Base-by-base conservation (phyloP, 345 rosid genomes). In the Ricinus communis region DNA sequence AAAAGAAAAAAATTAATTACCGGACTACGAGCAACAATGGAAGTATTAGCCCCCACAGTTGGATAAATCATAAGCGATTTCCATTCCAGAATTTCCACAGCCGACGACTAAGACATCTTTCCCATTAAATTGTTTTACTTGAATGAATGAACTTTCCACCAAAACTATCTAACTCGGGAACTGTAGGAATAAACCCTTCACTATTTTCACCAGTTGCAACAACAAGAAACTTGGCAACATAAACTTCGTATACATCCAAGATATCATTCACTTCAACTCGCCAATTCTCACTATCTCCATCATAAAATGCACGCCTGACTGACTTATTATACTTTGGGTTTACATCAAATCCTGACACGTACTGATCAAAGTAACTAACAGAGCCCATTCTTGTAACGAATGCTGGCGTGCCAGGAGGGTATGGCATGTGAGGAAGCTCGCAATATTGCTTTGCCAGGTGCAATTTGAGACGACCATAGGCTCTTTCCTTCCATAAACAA, bases 11-110 rank as follows among this genome's bases (percentile, higher is more conserved):
- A 66, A 15, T 38, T 38, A 38, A 38, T 4, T 53, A 71, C 76
- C 41, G 80, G 63, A 31, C 68, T 47, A 2, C 72, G 72, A 71
- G 38, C 65, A 24, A 71, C 69, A 11, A 71, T 31, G 11, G 65
- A 60, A 22, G 73, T 46, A 25, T 5, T 30, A 14, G 51, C 80
- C 0, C 66, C 64, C 4, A n/a, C 27, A 60, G 4, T 61, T 66
- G 0, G 33, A n/a, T 10, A 77, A 46, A 10, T 77, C 80, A 50
- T 47, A 74, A 9, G 75, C 62, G 27, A 79, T 70, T 5, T 79
- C 82, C 82, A 79, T 60, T 4, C 82, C 82, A 0, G 82, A 79
- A 66, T 79, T 79, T 2, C 82, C 79, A 53, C 53, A 43, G 4
- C 82, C 82, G 5, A 79, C 78, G 11, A 74, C 75, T 57, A 74